Percentiles rank a stretch among this genome's conserved stretches.
phyloP scores from a whole-genome alignment of 2,329 filamentous ascomycete genomes.

The Microdochium paspali region DNA sequence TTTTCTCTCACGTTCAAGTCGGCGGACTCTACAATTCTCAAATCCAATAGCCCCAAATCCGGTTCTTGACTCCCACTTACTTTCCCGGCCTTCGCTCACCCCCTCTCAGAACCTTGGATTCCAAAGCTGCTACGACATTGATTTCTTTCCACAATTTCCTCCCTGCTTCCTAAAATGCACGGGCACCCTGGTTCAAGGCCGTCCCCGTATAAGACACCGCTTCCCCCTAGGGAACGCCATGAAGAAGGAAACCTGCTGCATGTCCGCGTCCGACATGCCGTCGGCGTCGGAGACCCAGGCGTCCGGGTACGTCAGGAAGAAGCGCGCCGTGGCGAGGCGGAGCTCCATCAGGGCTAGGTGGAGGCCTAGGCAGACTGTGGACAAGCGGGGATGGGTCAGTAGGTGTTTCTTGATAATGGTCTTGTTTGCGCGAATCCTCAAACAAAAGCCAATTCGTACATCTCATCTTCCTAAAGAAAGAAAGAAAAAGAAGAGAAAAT shows the following conservation, averaged over 20 bases:
- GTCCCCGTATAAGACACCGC: constrained; percentile 16
- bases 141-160: no score
- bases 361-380: constrained; percentile 36
- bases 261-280: constrained; percentile 19
- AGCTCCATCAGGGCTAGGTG: constrained; percentile 46
- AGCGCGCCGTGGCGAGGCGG: constrained; percentile 34
- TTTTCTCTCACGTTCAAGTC: no score
- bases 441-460: no score
- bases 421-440: no score
- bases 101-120: not conserved
- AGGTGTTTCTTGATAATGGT: not conserved
- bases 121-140: no score
- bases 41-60: no score
- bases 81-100: not conserved
- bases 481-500: not conserved
- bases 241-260: constrained; percentile 17
- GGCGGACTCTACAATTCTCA: no score
- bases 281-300: constrained; percentile 14
- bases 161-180: no score
- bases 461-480: not conserved
- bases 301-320: constrained; percentile 29
- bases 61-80: no score
- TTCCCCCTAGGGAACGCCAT: constrained; percentile 15
- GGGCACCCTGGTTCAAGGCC: no score
- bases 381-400: not conserved